Conservation (phyloP, 73 alveolate species). For the Durusdinium trenchii region DNA sequence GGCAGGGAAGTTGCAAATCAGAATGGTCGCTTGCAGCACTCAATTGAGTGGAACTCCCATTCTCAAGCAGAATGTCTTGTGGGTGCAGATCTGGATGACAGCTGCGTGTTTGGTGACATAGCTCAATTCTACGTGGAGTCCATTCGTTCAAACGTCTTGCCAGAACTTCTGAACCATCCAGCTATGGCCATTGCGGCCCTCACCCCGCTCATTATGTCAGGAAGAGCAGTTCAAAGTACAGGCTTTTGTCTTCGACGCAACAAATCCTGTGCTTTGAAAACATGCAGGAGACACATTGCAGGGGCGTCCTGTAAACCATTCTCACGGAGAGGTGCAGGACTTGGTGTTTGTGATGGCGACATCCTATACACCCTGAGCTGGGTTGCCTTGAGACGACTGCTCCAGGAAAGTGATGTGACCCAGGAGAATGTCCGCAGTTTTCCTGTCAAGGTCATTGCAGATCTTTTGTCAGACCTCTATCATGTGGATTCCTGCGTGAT, state of each 20-base stretch:
- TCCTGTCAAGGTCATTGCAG: not conserved
- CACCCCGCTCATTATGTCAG: not conserved
- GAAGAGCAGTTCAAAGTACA: not conserved
- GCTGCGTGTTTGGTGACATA: not conserved
- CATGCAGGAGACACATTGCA: not conserved
- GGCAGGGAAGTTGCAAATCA: not conserved
- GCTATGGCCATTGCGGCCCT: not conserved
- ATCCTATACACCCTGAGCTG: not conserved
- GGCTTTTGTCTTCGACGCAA: not conserved
- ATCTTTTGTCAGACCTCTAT: not conserved
- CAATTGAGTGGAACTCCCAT: not conserved
- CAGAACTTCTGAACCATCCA: not conserved
- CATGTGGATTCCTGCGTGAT: not conserved
- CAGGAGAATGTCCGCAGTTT: not conserved
- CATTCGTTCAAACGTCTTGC: not conserved
- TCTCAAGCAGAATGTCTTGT: not conserved
- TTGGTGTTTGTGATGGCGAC: not conserved
- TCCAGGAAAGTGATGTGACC: not conserved
- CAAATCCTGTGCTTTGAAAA: not conserved
- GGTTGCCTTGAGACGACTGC: not conserved
- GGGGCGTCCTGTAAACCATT: not conserved
- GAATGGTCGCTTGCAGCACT: not conserved
- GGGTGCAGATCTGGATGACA: not conserved
- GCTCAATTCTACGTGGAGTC: not conserved
- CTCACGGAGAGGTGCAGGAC: not conserved